Evolutionary conservation across 352 stramenopile genomes (phyloP).

Genomic region (Phytophthora litchii): DNA sequence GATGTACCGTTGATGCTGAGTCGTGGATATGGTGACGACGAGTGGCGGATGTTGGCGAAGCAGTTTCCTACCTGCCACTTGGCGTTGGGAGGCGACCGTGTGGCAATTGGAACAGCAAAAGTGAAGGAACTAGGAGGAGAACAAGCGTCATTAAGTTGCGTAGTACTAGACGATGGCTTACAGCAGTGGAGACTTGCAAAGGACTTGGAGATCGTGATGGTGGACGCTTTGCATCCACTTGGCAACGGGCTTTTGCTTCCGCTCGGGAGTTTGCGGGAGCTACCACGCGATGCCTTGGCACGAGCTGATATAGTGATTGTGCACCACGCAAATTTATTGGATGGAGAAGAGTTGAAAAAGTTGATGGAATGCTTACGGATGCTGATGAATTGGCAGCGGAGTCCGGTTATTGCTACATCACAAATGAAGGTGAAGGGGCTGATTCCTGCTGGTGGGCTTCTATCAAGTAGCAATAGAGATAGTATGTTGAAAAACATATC

Average conservation of each 20-base stretch:
- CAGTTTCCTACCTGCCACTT: conserved; percentile 52
- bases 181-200: conserved; percentile 72
- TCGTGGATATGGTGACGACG: conserved; percentile 68
- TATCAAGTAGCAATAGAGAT: background rate
- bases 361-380: conserved; percentile 24
- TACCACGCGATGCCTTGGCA: conserved; percentile 44
- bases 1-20: conserved; percentile 58
- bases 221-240: conserved; percentile 70
- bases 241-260: conserved; percentile 68
- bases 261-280: conserved; percentile 59
- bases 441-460: conserved; percentile 9
- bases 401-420: conserved; percentile 53
- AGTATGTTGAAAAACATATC: background rate
- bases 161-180: conserved; percentile 70
- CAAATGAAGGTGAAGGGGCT: conserved; percentile 51
- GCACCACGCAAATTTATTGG: conserved; percentile 62
- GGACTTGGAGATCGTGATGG: conserved; percentile 75
- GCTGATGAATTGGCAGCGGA: conserved; percentile 8
- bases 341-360: conserved; percentile 2
- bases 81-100: conserved; percentile 37
- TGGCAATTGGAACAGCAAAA: conserved; percentile 41
- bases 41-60: conserved; percentile 62
- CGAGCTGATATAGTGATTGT: conserved; percentile 61
- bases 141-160: conserved; percentile 35
- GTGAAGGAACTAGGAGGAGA: conserved; percentile 26